Conservation (phyloP, 257 asterid genomes). For the Rubia yunnanensis region DNA sequence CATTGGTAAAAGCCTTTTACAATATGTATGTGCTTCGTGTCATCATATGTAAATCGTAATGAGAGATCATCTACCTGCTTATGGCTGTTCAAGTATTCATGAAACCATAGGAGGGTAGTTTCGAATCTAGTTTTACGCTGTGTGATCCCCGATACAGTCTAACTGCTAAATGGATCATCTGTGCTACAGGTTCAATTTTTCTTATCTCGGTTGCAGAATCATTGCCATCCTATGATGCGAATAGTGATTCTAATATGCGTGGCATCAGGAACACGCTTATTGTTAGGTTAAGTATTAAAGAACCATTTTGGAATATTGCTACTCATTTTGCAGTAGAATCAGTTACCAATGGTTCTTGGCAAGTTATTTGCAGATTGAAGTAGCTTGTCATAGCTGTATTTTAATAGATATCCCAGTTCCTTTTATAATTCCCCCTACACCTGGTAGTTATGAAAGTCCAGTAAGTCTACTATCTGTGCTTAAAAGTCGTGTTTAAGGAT, state of each 20-base stretch:
- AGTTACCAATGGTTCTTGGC: neutral
- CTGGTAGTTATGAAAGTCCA: neutral
- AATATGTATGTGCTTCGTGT: too few relatives aligned
- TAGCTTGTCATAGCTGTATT: neutral
- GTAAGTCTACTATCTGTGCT: neutral
- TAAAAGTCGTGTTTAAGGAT: neutral
- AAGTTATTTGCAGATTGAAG: neutral
- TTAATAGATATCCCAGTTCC: neutral
- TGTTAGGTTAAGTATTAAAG: neutral
- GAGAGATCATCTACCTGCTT: neutral
- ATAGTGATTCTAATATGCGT: neutral
- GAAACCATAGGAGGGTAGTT: neutral
- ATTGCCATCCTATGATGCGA: neutral
- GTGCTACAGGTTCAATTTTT: too few relatives aligned
- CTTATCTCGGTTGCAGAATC: neutral
- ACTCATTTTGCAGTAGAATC: neutral
- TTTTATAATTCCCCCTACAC: neutral
- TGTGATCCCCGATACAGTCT: neutral
- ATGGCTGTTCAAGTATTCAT: neutral
- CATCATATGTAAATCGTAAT: too few relatives aligned
- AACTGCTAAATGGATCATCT: neutral
- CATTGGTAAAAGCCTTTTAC: neutral
- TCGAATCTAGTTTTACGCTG: too few relatives aligned
- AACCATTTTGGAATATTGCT: neutral
- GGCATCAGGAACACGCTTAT: neutral